A percentile compares a stretch with the other conserved stretches of the same genome.
These are phyloP conservation scores for Dichotomocladium elegans DNA, from an alignment of 371 early-diverging fungal genomes.

Conservation along the genomic window DNA sequence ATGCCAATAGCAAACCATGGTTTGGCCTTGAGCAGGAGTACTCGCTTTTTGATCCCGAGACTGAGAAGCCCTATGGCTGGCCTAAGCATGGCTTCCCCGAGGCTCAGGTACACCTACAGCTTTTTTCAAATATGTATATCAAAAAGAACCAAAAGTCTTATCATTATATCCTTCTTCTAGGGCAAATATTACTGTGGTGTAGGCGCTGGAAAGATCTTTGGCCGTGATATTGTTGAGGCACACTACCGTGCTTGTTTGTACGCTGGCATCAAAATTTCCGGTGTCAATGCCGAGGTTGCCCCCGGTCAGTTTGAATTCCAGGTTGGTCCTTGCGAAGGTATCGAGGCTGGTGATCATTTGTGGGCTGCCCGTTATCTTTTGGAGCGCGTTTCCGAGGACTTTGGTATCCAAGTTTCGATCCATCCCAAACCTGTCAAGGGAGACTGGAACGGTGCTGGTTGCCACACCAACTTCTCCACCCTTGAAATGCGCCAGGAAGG, in stretches of 20 bases:
- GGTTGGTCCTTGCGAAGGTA: conserved; percentile 52
- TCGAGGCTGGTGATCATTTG: conserved; percentile 41
- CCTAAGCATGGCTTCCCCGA: too few species aligned
- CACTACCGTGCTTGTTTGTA: conserved; percentile 57
- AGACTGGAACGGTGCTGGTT: conserved; percentile 58
- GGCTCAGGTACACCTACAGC: conserved; percentile 37
- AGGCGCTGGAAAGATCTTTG: conserved; percentile 47
- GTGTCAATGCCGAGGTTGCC: conserved; percentile 12
- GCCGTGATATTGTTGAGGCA: conserved; percentile 57
- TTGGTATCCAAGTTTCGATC: conserved; percentile 44
- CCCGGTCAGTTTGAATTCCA: conserved; percentile 56
- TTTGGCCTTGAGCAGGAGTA: conserved; percentile 64
- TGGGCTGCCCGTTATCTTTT: conserved; percentile 48
- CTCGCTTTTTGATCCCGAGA: conserved; percentile 49
- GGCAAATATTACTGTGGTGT: too few species aligned
- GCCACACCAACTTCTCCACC: conserved; percentile 50
- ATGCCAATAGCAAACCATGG: conserved; percentile 48
- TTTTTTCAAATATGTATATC: background rate
- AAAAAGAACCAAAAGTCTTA: conserved; percentile 25
- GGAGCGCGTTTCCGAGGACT: conserved; percentile 53
- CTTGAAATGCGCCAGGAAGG: conserved; percentile 46
- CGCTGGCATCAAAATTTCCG: conserved; percentile 46
- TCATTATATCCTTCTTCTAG: background rate
- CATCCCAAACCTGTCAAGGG: conserved; percentile 53
- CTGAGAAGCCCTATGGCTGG: too few species aligned